Evolutionary conservation across 2,329 filamentous ascomycete genomes (phyloP).

Genomic region (Xylariaceae sp.): DNA sequence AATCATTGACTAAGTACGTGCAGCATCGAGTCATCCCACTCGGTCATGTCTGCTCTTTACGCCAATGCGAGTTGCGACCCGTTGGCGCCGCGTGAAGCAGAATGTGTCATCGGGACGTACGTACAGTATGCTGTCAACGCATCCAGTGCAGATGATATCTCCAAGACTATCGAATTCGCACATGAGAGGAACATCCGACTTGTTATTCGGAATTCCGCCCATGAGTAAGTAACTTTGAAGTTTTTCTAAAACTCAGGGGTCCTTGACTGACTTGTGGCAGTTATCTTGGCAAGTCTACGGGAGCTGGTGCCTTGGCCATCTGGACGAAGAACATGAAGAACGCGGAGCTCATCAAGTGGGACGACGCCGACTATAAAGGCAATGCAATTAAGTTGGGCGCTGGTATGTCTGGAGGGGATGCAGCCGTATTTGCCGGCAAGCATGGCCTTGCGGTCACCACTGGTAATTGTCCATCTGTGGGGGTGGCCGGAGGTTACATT

Average conservation of each 20-base stretch:
- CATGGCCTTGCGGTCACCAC: conserved; percentile 46
- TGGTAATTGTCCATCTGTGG: conserved; percentile 56
- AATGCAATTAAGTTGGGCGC: conserved; percentile 57
- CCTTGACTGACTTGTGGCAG: background rate
- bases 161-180: conserved; percentile 40
- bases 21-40: conserved; percentile 27
- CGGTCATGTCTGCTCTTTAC: conserved; percentile 42
- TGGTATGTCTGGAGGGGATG: conserved; percentile 54
- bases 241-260: background rate
- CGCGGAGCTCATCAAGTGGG: conserved; percentile 42
- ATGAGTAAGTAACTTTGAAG: conserved; percentile 39
- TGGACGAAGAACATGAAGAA: conserved; percentile 47
- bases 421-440: conserved; percentile 41
- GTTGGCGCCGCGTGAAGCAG: conserved; percentile 42
- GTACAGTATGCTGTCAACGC: conserved; percentile 45
- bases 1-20: conserved; percentile 24
- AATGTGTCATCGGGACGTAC: conserved; percentile 50
- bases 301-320: conserved; percentile 46
- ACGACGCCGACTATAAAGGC: conserved; percentile 48
- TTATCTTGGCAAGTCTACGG: conserved; percentile 50
- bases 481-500: conserved; percentile 58
- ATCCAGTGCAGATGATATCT: conserved; percentile 35
- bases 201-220: conserved; percentile 49
- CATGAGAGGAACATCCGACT: conserved; percentile 43
- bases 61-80: conserved; percentile 46